Percentiles rank a stretch among this genome's conserved stretches.
Conservation (phyloP, 2,329 filamentous ascomycete species). For the Ascochyta fabae region DNA sequence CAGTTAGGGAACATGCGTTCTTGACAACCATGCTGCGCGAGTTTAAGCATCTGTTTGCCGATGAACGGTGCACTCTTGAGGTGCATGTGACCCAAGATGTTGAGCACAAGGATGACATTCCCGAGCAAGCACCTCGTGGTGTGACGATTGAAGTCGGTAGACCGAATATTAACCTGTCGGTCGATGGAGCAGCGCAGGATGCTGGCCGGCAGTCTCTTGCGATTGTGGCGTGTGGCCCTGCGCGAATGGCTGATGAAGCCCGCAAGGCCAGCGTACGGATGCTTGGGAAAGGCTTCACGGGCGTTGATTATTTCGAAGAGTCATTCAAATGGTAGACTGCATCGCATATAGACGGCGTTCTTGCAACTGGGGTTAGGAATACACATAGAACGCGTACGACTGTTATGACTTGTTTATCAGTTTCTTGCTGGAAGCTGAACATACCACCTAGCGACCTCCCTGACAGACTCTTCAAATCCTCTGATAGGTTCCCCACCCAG, state of each 20-base stretch:
- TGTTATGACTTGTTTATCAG: background rate
- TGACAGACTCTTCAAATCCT: constrained; percentile 35
- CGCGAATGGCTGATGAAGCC: constrained; percentile 54
- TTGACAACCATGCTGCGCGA: constrained; percentile 33
- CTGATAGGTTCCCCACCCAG: constrained; percentile 27
- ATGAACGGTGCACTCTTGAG: constrained; percentile 36
- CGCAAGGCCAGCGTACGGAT: constrained; percentile 50
- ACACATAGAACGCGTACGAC: background rate
- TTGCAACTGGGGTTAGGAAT: background rate
- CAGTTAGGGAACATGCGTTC: constrained; percentile 42
- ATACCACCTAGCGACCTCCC: constrained; percentile 41
- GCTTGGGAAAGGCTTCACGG: constrained; percentile 29
- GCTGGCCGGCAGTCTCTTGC: constrained; percentile 41
- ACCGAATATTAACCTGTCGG: constrained; percentile 47
- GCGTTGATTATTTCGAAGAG: constrained; percentile 57
- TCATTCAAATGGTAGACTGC: constrained; percentile 52
- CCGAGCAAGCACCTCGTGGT: constrained; percentile 23
- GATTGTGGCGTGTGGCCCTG: constrained; percentile 55
- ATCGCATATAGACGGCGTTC: constrained; percentile 4
- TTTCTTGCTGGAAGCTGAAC: constrained; percentile 9
- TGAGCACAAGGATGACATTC: constrained; percentile 30
- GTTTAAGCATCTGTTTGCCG: constrained; percentile 26
- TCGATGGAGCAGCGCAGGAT: constrained; percentile 44
- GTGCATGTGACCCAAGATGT: constrained; percentile 37
- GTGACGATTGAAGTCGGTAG: constrained; percentile 44